Base-by-base conservation (phyloP, 352 stramenopile species). In the Globisporangium yorkense region DNA sequence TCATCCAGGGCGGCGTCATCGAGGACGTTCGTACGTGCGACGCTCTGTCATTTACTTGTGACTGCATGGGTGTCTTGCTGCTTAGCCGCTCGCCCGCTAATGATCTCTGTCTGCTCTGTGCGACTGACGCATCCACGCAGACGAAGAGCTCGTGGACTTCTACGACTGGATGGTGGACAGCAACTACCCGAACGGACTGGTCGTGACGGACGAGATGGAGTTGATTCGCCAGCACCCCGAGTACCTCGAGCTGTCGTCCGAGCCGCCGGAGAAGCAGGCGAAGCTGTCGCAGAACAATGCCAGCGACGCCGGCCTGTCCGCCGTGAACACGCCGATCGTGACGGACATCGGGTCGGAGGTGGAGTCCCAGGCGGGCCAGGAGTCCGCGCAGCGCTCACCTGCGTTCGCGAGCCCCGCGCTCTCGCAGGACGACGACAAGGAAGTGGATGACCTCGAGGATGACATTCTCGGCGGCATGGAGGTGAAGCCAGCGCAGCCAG, bases 141-240 rank as follows among this genome's bases (percentile, higher is more conserved):
- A 93, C 47, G 83, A 93, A 66, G 85, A 95, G 52, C 67, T 95
- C 9, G 85, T 95, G 35, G 84, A 93, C 55, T 95, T 86, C 39
- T 88, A 84, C 59, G 83, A 93, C 57, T 95, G 84, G 83, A 95
- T 95, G 85, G 66, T 79, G 21, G 80, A 91, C 55, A 80, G 83
- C 18, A 73, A 86, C 18, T 70, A 89, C 57, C 85, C 85, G 5
- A 79, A 87, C 47, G 79, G 79, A 0, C 72, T 90, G 41, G 75
- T 76, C 31, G 72, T 93, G 16, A 87, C 76, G 12, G 85, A 95
- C 66, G 85, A 95, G 47, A 80, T 95, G 63, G 80, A 84, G 60
- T 67, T 95, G 4, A 89, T 95, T 49, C 78, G 80, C 5, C 69
- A 89, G 44, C 85, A 95, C 40, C 84, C 84, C 4, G 81, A 91